phyloP scores from a whole-genome alignment of 192 early-diverging fungal genomes.

The Polychytrium aggregatum region DNA sequence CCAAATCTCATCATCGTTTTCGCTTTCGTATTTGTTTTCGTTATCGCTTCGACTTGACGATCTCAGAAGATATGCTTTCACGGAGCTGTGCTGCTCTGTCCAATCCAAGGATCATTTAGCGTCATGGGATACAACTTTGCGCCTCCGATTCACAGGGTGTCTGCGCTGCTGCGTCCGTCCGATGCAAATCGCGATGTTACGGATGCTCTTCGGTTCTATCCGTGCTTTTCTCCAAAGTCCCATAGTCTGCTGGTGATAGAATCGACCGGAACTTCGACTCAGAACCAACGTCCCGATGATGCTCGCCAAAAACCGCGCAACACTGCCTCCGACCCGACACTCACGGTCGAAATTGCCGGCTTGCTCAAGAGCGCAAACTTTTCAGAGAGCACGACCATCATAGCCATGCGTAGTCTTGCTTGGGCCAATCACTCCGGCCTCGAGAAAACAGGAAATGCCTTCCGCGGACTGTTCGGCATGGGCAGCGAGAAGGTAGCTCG shows the following conservation, averaged over 20 bases:
- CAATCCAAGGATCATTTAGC: slow-evolving; percentile 13
- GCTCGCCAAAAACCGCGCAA: not conserved
- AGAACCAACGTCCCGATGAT: slow-evolving; percentile 4
- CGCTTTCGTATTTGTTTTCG: too few species aligned
- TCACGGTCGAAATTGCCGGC: not conserved
- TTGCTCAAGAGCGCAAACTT: slow-evolving; percentile 3
- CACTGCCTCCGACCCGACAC: not conserved
- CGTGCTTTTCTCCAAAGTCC: slow-evolving; percentile 21
- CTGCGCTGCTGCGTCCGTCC: slow-evolving; percentile 1
- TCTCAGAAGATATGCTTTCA: slow-evolving; percentile 20
- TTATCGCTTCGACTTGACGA: too few species aligned
- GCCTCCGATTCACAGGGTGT: not conserved
- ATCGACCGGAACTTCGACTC: slow-evolving; percentile 1
- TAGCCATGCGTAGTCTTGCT: slow-evolving; percentile 11
- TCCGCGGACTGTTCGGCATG: too few species aligned
- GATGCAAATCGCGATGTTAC: not conserved
- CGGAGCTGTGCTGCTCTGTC: slow-evolving; percentile 17
- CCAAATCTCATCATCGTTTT: too few species aligned
- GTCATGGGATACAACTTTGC: slow-evolving; percentile 11
- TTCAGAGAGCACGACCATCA: not conserved
- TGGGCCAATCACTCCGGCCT: too few species aligned
- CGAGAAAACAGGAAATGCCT: too few species aligned
- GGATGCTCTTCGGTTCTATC: slow-evolving; percentile 10
- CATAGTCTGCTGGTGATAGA: slow-evolving; percentile 20
- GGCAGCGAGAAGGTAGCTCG: too few species aligned